Base-by-base conservation (phyloP, 345 rosid genomes). In the Salix dunnii region DNA sequence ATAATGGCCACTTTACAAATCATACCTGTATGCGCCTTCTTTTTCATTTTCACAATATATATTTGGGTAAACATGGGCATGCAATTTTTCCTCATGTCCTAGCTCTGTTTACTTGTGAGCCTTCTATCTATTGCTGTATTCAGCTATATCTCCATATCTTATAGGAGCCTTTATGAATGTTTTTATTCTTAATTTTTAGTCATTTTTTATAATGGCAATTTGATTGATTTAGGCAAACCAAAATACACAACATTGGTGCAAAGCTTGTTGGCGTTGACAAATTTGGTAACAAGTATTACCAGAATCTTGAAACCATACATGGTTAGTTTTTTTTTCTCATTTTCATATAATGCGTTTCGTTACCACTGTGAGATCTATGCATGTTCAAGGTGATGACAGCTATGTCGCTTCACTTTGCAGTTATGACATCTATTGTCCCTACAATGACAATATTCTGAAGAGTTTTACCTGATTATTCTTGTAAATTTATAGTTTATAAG, bases 201-300 rank as follows among this genome's bases (percentile, higher is more conserved):
- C 21, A 21, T 4, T 33, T 12, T 78, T 72, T 76, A 60, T 66
- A 46, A 11, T 46, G 16, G 51, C 1, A 46, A 46, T 72, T 78
- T 76, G 48, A 73, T 71, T 84, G 74, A 79, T 78, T 46, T 70
- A 96, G 99, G 94, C 97, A 96, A 88, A 96, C 99, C 76, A 96
- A 93, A 78, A 83, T 96, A 78, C 99, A 96, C 84, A 89, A 87
- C 77, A 87, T 90, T 60, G 98, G 99, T 74, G 98, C 95, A 53
- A 89, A 87, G 4, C 87, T 92, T 71, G 89, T 92, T 70, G 98
- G 98, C 21, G 89, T 92, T 48, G 99, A 96, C 87, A 96, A 90
- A 79, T 85, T 90, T 33, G 98, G 98, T 68, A 96, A 96, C 78
- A 93, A 96, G 85, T 96, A 93, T 81, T 93, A 91, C 71, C 88